phyloP scores from a whole-genome alignment of 495 filamentous ascomycete species.

The Hamigera avellanea region DNA sequence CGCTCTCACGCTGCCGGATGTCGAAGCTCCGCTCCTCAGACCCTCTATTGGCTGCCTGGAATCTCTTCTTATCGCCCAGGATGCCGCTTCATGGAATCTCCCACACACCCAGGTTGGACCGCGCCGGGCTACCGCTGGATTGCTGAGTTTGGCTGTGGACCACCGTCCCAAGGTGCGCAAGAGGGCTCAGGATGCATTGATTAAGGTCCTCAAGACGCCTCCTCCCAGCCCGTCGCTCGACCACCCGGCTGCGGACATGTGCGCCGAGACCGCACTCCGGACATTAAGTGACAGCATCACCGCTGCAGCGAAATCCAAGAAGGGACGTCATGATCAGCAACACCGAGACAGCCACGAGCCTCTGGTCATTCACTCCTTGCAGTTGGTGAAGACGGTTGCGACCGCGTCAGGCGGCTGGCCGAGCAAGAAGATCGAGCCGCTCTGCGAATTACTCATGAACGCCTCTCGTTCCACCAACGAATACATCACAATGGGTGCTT shows the following conservation, averaged over 20 bases:
- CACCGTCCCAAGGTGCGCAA: slow-evolving; percentile 91
- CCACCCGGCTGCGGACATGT: slow-evolving; percentile 91
- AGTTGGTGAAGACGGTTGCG: slow-evolving; percentile 81
- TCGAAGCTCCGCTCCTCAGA: slow-evolving; percentile 75
- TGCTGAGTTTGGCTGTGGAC: slow-evolving; percentile 73
- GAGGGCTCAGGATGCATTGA: slow-evolving; percentile 81
- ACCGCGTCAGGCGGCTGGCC: slow-evolving; percentile 87
- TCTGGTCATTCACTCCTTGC: slow-evolving; percentile 76
- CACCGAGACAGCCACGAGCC: slow-evolving; percentile 56
- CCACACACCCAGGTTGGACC: slow-evolving; percentile 75
- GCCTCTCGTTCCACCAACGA: slow-evolving; percentile 85
- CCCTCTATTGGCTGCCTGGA: slow-evolving; percentile 91
- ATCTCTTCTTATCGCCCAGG: slow-evolving; percentile 76
- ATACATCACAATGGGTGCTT: slow-evolving; percentile 88
- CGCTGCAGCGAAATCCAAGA: slow-evolving; percentile 54
- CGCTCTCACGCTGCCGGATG: slow-evolving; percentile 63
- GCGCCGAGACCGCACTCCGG: slow-evolving; percentile 75
- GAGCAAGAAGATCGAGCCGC: slow-evolving; percentile 83
- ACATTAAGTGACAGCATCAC: slow-evolving; percentile 59
- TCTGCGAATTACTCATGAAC: slow-evolving; percentile 79
- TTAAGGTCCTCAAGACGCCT: slow-evolving; percentile 66
- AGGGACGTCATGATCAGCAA: slow-evolving; percentile 36
- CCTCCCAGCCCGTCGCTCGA: slow-evolving; percentile 86
- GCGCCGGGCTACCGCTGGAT: slow-evolving; percentile 76
- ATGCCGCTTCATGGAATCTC: slow-evolving; percentile 76